Evolutionary conservation across 306 rosid species (phyloP), one percentile per base, ranked within the genome.

Genomic region (Cajanus cajan): DNA sequence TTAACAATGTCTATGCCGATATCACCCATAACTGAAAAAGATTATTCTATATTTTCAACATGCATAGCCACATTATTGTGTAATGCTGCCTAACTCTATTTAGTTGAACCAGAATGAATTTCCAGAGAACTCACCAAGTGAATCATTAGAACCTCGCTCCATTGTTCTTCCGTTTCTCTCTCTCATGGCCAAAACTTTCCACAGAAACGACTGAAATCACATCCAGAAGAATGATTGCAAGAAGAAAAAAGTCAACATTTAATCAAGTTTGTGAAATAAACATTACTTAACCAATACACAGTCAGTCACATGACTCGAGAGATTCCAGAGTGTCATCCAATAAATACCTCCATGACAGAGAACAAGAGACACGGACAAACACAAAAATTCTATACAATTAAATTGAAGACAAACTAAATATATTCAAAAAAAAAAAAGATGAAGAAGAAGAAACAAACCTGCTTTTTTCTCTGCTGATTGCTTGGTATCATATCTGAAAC

Each of bases 171-270:
- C 96, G 43, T 80, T 87, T 84, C 94, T 88, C 66, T 90, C 92
- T 86, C 66, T 81, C 65, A 79, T 70, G n/a, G 86, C 71, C 85
- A 91, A 92, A 19, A 92, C 72, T 79, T 86, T 91, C 85, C 84
- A 66, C 55, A 94, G 83, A 81, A 90, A 90, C 15, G 97, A 88
- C 99, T 95, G 95, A 48, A 90, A 88, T 52, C 83, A 82, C 79
- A 73, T 41, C 39, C 70, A 36, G 19, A 69, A 34, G 8, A 71
- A 28, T 6, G 31, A 64, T 71, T 18, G 54, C 5, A 47, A 21
- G 36, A 47, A 31, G 15, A 61, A 19, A 7, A 67, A 24, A 55
- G 51, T 48, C 67, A 69, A 25, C 71, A 73, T 47, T 55, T 41
- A 73, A 34, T 41, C 78, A 48, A 8, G 40, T 43, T 72, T 55